Conservation (phyloP, 352 stramenopile genomes). For the Pythium angustatum region DNA sequence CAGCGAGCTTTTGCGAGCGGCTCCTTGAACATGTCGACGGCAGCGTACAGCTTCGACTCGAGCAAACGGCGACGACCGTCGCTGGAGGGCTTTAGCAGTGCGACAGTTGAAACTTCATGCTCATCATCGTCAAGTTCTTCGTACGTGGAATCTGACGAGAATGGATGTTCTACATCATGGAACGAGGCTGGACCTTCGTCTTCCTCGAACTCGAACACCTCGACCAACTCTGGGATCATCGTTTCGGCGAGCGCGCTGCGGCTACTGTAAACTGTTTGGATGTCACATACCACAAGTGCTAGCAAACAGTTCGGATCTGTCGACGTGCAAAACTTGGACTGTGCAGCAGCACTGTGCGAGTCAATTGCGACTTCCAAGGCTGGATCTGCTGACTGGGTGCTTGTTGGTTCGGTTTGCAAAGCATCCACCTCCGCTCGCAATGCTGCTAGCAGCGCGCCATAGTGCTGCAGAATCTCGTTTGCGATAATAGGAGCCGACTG, state of each 20-base stretch:
- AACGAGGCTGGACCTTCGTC: constrained; percentile 42
- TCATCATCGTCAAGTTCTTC: constrained; percentile 4
- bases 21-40: constrained; percentile 33
- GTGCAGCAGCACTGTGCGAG: constrained; percentile 28
- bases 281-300: constrained; percentile 73
- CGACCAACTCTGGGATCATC: constrained; percentile 61
- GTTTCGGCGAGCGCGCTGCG: constrained; percentile 70
- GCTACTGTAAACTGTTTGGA: constrained; percentile 78
- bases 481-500: constrained; percentile 63
- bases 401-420: neutral
- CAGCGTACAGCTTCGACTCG: constrained; percentile 18
- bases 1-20: constrained; percentile 80
- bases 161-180: constrained; percentile 9
- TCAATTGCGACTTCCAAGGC: constrained; percentile 12
- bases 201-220: constrained; percentile 80
- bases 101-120: constrained; percentile 26
- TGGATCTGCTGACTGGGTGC: neutral
- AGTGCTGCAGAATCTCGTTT: constrained; percentile 80
- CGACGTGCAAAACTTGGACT: constrained; percentile 50
- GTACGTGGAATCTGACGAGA: neutral
- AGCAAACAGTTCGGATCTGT: constrained; percentile 60
- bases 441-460: constrained; percentile 60
- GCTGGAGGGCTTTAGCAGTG: constrained; percentile 56
- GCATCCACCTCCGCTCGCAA: constrained; percentile 36
- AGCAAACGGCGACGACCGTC: constrained; percentile 15